Evolutionary conservation across 1,284 basidiomycete species (phyloP), one percentile per base, ranked within the genome.

Genomic region (Sporisorium sorghi): DNA sequence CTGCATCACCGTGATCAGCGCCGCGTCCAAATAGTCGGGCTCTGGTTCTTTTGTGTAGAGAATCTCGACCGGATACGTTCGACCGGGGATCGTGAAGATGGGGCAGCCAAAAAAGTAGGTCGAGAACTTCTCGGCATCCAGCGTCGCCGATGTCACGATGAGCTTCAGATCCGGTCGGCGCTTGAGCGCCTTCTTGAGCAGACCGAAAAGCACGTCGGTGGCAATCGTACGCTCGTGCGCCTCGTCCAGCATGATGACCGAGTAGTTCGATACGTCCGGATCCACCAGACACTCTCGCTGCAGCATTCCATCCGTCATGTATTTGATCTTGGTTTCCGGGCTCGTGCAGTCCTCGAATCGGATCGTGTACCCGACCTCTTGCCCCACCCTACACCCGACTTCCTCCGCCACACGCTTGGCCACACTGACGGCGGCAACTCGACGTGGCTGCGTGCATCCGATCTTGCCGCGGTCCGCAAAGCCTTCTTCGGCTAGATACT

Each of bases 281-380:
- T 99, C 97, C 77, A 98, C 92, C 48, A 99, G 87, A 81, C 92
- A 94, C 87, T 99, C 96, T 86, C 96, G 90, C 83, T 97, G 93
- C 14, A 99, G 89, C 94, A 99, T 97, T 87, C 96, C 97, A 84
- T 99, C 96, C 73, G 97, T 99, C 97, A 99, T 99, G 89, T 97
- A 99, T 86, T 99, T 99, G 89, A 99, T 98, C 82, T 92, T 91
- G 12, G 96, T 99, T 85, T 98, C 97, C 0, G 96, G 93, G 81
- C 93, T 91, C 5, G 96, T 98, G 85, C 94, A 94, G 86, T 99
- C 97, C 86, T 99, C 96, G 85, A 99, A 99, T 87, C 97, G 95
- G 79, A 99, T 97, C 5, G 92, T 93, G 85, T 99, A 99, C 2
- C 96, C 96, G 64, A 99, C 96, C 86, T 98, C 96, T 81, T 96